Base-by-base conservation (phyloP, 805 yeast species). In the Pichia phayaonensis region DNA sequence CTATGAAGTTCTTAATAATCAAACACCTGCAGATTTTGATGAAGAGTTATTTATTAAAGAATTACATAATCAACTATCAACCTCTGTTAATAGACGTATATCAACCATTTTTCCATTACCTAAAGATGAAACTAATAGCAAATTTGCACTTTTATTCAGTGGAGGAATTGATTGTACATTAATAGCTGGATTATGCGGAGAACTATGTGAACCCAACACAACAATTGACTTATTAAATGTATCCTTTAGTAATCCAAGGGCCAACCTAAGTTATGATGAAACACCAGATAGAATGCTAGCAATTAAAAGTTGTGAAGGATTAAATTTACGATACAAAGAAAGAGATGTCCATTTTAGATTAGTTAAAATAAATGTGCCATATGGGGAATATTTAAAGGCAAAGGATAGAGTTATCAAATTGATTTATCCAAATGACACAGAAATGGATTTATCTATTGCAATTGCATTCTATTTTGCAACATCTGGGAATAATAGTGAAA, bases 91-190 rank as follows among this genome's bases (percentile, higher is more conserved):
- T 1, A 61, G 71, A n/a, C 69, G 94, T 51, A 75, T 82, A n/a
- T 61, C 66, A 11, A 75, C 86, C 0, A 83, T 86, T 6, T 75
- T 75, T 51, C 90, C 94, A 2, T 49, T 77, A 2, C 76, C 74
- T 50, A 54, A 64, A 12, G 55, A 63, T 0, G 64, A 64, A 42
- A 42, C 45, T 11, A 40, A 29, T 8, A 63, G 71, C 1, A 64
- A 66, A 7, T 66, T 83, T 42, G 85, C 86, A 0, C 71, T 94
- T 0, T 66, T 94, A 31, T 94, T 90, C 61, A 88, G 97, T 42
- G 99, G 99, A 2, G 99, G 99, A 0, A 71, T 94, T 4, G 99
- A 94, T 61, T 94, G 99, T 64, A 84, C 97, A 0, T 67, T 92
- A 0, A 60, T 94, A 23, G 90, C 95, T 0, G 79, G 81, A 0